Conservation (phyloP, 768 basidiomycete genomes). For the Psilocybe azurescens region DNA sequence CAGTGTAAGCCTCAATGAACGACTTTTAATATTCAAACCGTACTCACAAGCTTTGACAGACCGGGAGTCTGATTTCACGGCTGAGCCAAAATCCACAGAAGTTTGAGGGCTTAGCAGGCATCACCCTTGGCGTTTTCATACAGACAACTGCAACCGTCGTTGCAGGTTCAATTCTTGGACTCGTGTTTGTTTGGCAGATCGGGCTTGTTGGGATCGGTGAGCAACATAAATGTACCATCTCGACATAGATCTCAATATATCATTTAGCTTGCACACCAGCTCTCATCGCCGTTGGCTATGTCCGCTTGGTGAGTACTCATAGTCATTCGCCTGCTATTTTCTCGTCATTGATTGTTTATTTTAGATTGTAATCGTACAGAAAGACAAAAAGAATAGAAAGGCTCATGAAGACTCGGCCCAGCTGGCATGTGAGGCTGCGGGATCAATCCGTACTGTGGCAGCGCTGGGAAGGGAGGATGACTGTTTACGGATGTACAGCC, state of each 20-base stretch:
- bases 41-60: conserved; percentile 37
- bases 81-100: conserved; percentile 91
- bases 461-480: conserved; percentile 86
- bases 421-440: conserved; percentile 90
- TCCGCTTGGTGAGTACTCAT: conserved; percentile 64
- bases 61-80: conserved; percentile 78
- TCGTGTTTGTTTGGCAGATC: conserved; percentile 77
- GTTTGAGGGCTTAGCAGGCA: conserved; percentile 83
- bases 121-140: conserved; percentile 86
- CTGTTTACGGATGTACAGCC: conserved; percentile 68
- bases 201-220: conserved; percentile 82
- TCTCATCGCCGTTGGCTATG: conserved; percentile 77
- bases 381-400: conserved; percentile 82
- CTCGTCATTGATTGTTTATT: background rate
- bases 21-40: no score
- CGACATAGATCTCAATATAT: background rate
- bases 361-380: conserved; percentile 83
- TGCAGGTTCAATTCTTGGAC: conserved; percentile 78
- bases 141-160: conserved; percentile 75
- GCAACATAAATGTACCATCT: conserved; percentile 19
- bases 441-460: conserved; percentile 89
- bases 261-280: conserved; percentile 67
- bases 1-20: conserved; percentile 47
- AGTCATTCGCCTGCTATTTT: no score
- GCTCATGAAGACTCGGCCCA: conserved; percentile 85